Conservation (phyloP, 1,284 basidiomycete genomes). For the Ceratobasidium sp. region DNA sequence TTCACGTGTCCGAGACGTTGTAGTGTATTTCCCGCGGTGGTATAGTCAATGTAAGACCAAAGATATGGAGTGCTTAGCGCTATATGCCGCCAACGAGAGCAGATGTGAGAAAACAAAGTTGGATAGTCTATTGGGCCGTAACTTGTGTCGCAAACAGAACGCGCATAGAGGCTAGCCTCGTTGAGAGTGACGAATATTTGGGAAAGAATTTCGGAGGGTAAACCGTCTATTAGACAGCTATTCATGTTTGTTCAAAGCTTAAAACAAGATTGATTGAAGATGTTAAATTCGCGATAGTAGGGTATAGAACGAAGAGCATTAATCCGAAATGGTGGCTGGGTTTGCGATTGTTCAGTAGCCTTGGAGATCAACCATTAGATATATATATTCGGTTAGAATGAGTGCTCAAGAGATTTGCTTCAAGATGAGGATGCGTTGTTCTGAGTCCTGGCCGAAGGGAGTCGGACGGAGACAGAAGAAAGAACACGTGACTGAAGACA, state of each 20-base stretch:
- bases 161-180: neutral
- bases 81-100: constrained; percentile 26
- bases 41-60: constrained; percentile 22
- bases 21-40: neutral
- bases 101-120: constrained; percentile 12
- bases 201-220: constrained; percentile 25
- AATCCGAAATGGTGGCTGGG: no score
- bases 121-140: constrained; percentile 5
- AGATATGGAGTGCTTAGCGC: constrained; percentile 4
- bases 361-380: no score
- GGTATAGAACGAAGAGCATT: no score
- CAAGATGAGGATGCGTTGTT: no score
- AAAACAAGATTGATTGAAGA: neutral
- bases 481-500: no score
- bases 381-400: no score
- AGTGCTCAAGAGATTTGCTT: no score
- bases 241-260: neutral
- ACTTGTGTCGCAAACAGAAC: neutral
- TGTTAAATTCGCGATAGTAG: no score
- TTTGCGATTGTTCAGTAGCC: no score
- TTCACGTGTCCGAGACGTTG: neutral
- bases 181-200: constrained; percentile 23
- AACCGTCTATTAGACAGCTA: constrained; percentile 14
- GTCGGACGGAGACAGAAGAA: no score
- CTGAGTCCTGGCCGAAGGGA: no score